Evolutionary conservation across 306 rosid genomes (phyloP).

Genomic region (Carpinus fangiana): DNA sequence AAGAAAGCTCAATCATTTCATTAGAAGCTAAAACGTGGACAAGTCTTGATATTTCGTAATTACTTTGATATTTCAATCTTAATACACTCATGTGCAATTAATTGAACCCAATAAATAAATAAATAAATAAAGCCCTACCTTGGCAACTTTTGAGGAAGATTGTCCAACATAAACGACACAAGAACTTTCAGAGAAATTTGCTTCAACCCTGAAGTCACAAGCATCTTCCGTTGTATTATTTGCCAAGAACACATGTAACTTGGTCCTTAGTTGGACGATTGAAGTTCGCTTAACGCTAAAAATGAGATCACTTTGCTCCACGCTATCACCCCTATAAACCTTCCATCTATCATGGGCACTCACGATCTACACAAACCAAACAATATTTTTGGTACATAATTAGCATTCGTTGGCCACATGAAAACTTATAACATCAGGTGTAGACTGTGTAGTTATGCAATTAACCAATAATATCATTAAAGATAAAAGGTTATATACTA

Average conservation of each 20-base stretch:
- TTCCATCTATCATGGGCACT: slow-evolving; percentile 36
- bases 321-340: slow-evolving; percentile 29
- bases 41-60: too few species aligned
- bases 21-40: too few species aligned
- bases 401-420: neutral
- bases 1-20: too few species aligned
- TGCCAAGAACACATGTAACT: slow-evolving; percentile 64
- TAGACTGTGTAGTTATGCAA: too few species aligned
- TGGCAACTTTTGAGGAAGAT: slow-evolving; percentile 38
- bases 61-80: too few species aligned
- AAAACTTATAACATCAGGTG: neutral
- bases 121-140: slow-evolving; percentile 20
- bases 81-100: neutral
- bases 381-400: neutral
- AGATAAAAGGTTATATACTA: too few species aligned
- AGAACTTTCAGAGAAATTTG: slow-evolving; percentile 55
- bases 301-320: slow-evolving; percentile 8
- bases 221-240: slow-evolving; percentile 40
- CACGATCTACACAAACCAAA: slow-evolving; percentile 22
- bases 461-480: too few species aligned
- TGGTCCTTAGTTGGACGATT: slow-evolving; percentile 45
- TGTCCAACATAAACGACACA: slow-evolving; percentile 57
- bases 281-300: slow-evolving; percentile 41
- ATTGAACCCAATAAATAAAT: neutral
- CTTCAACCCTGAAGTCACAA: slow-evolving; percentile 57